Conservation (phyloP, 2,329 filamentous ascomycete genomes). For the Curvularia spicifera region DNA sequence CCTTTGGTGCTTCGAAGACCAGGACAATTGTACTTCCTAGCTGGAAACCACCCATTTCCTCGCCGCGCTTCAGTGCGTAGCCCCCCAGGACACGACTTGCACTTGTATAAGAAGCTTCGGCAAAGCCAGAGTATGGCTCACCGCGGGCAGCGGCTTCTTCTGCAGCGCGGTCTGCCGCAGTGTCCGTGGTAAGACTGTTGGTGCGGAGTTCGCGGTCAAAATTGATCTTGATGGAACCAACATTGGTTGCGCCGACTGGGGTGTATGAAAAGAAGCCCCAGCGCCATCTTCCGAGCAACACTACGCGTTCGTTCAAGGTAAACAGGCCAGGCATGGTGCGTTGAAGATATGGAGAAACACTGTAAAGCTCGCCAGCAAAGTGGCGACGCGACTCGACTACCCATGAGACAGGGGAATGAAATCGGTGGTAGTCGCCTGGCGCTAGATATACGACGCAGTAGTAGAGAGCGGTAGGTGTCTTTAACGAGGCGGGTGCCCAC, state of each 20-base stretch:
- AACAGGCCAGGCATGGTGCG: slow-evolving; percentile 92
- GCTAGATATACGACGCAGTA: slow-evolving; percentile 96
- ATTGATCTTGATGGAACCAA: slow-evolving; percentile 95
- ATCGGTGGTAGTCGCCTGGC: slow-evolving; percentile 96
- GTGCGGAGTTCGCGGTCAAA: slow-evolving; percentile 94
- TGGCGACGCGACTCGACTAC: slow-evolving; percentile 94
- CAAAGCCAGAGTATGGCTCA: slow-evolving; percentile 86
- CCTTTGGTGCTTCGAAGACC: slow-evolving; percentile 90
- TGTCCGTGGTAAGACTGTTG: slow-evolving; percentile 91
- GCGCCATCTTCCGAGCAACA: slow-evolving; percentile 90
- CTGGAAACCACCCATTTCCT: slow-evolving; percentile 98
- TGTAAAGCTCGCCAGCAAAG: slow-evolving; percentile 95
- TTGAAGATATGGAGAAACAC: slow-evolving; percentile 92
- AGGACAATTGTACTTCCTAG: slow-evolving; percentile 93
- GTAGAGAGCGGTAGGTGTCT: slow-evolving; percentile 72
- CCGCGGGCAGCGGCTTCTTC: slow-evolving; percentile 77
- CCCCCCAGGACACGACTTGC: slow-evolving; percentile 81
- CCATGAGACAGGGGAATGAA: slow-evolving; percentile 95
- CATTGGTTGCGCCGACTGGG: slow-evolving; percentile 95
- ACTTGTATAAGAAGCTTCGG: slow-evolving; percentile 84
- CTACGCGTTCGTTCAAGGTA: slow-evolving; percentile 94
- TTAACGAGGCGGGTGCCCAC: slow-evolving; percentile 53
- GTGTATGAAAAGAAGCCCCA: slow-evolving; percentile 98
- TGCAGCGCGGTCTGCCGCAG: slow-evolving; percentile 84
- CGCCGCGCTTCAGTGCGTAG: slow-evolving; percentile 81